Percentiles rank a stretch among this genome's conserved stretches.
phyloP scores from a whole-genome alignment of 2,329 filamentous ascomycete species.

The Aspergillus ibericus region DNA sequence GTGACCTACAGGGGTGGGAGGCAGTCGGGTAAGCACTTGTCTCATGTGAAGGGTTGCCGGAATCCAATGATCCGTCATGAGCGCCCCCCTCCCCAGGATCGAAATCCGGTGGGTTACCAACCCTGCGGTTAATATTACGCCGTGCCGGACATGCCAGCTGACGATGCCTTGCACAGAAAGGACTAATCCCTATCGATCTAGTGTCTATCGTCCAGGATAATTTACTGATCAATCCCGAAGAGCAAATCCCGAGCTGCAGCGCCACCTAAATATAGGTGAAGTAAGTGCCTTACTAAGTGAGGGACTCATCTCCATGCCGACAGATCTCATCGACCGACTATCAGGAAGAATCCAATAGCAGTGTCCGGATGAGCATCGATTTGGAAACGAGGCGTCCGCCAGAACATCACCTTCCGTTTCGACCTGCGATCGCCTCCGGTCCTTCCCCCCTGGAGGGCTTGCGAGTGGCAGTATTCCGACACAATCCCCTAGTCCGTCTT shows the following conservation, averaged over 20 bases:
- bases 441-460: background rate
- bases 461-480: background rate
- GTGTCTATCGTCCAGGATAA: background rate
- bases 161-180: background rate
- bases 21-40: conserved; percentile 1
- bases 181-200: background rate
- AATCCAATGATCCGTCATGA: background rate
- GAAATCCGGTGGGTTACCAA: background rate
- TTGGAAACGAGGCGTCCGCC: background rate
- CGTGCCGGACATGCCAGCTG: background rate
- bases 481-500: background rate
- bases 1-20: background rate
- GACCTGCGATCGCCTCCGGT: background rate
- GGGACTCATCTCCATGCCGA: background rate
- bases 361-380: background rate
- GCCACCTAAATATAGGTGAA: background rate
- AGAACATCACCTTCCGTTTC: background rate
- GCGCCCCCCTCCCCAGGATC: background rate
- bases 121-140: background rate
- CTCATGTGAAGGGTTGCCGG: background rate
- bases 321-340: background rate
- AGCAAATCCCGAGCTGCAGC: background rate
- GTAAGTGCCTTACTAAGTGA: background rate
- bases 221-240: background rate
- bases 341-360: background rate